Evolutionary conservation across 768 basidiomycete genomes (phyloP), one percentile per base, ranked within the genome.

Genomic region (Nevesoporus exiguus): DNA sequence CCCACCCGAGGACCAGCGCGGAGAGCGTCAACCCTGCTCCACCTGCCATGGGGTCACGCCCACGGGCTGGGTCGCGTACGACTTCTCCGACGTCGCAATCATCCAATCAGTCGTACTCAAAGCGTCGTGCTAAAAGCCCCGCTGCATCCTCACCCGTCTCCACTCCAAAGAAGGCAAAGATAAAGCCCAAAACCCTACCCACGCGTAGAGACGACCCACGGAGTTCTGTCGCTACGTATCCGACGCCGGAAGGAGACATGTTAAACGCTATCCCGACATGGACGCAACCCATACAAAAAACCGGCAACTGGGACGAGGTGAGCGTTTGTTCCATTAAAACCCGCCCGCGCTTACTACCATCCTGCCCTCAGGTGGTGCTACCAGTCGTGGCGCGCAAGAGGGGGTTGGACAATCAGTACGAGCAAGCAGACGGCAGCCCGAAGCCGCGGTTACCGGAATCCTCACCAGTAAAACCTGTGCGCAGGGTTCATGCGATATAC

Each of bases 231-330:
- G 86, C 85, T 40, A 70, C 79, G 43, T 90, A 90, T 71, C 88
- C 89, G 7, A 74, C 77, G 1, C 80, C 84, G 0, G 78, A 71
- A 45, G 77, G 75, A n/a, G 76, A 77, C 55, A 75, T 80, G 45
- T 78, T 79, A 47, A 76, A 92, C 67, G 90, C 90, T 22, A 90
- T 93, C 65, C 90, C 91, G 7, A 78, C 80, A 3, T 90, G 88
- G 90, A 90, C 87, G 17, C 85, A 90, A 64, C 88, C 88, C 24
- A 74, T 85, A 25, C 80, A 77, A 24, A 73, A 72, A 54, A 75
- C 80, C 22, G 87, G 88, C 1, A 91, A 89, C 62, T 93, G 91
- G 90, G 90, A 93, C 63, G 90, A 93, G 66, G 89, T 83, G 62
- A 64, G 80, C 74, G 27, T 39, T 47, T 7, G 4, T 13, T 11